Evolutionary conservation across 1,284 basidiomycete species (phyloP).

Genomic region (Heterobasidion occidentale): DNA sequence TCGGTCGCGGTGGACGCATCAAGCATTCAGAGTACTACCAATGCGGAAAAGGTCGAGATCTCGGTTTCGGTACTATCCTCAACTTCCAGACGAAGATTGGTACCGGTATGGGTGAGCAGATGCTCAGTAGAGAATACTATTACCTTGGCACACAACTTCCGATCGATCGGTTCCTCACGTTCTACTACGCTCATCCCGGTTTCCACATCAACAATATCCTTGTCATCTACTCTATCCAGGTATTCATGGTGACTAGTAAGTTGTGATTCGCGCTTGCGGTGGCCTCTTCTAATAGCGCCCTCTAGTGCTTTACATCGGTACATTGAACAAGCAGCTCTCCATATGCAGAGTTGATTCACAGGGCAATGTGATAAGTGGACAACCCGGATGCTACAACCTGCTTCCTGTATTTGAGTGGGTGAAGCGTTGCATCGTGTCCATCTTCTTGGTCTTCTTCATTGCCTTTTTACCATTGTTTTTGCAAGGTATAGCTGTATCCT

Average conservation of each 20-base stretch:
- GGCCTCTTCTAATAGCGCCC: conserved; percentile 12
- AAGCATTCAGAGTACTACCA: conserved; percentile 99
- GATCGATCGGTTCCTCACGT: conserved; percentile 97
- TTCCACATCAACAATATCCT: conserved; percentile 99
- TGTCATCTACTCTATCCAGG: conserved; percentile 93
- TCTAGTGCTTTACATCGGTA: conserved; percentile 84
- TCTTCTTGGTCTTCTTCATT: conserved; percentile 97
- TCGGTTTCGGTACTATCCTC: conserved; percentile 98
- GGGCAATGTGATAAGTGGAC: conserved; percentile 74
- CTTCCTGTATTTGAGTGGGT: conserved; percentile 96
- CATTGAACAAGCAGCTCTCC: conserved; percentile 83
- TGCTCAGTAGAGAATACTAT: conserved; percentile 99
- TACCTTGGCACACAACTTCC: conserved; percentile 98
- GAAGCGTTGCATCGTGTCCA: conserved; percentile 89
- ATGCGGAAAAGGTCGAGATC: conserved; percentile 98
- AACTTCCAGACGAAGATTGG: conserved; percentile 99
- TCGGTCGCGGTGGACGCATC: conserved; percentile 97
- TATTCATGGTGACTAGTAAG: conserved; percentile 88
- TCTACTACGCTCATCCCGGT: conserved; percentile 99
- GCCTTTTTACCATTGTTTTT: conserved; percentile 93
- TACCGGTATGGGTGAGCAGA: conserved; percentile 99
- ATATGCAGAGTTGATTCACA: conserved; percentile 81
- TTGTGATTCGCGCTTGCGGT: conserved; percentile 13
- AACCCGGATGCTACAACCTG: conserved; percentile 89
- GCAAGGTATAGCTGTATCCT: conserved; percentile 56